A percentile compares a stretch with the other conserved stretches of the same genome.
Conservation (phyloP, 768 basidiomycete genomes). For the Lactifluus volemus region DNA sequence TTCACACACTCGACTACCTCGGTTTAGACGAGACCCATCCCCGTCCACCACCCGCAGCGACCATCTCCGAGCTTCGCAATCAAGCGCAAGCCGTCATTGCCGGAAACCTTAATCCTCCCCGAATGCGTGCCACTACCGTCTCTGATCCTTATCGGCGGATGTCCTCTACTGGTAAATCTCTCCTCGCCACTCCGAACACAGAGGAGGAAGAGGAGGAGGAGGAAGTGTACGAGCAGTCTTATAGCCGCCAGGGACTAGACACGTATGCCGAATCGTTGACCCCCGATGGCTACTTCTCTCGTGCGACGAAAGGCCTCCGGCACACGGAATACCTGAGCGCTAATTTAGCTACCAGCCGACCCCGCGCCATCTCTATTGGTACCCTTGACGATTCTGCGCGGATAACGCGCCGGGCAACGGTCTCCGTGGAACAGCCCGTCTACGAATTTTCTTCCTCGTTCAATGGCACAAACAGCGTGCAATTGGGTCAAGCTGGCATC, state of each 20-base stretch:
- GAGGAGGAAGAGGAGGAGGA: conserved; percentile 50
- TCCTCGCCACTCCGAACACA: conserved; percentile 51
- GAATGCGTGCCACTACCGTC: conserved; percentile 84
- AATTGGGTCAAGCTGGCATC: conserved; percentile 19
- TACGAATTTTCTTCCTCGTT: conserved; percentile 41
- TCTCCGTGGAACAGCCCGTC: conserved; percentile 32
- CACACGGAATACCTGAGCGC: conserved; percentile 17
- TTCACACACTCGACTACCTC: conserved; percentile 93
- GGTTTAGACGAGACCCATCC: conserved; percentile 74
- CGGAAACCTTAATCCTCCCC: conserved; percentile 70
- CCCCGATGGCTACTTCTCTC: conserved; percentile 55
- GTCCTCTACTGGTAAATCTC: conserved; percentile 47
- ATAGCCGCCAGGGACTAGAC: conserved; percentile 49
- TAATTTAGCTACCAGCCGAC: conserved; percentile 32
- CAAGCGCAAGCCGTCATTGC: conserved; percentile 89
- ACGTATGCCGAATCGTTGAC: conserved; percentile 48
- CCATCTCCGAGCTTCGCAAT: conserved; percentile 79
- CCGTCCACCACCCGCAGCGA: conserved; percentile 74
- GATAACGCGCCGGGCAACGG: conserved; percentile 55
- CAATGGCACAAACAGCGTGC: conserved; percentile 31
- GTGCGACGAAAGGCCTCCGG: conserved; percentile 7
- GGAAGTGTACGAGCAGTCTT: conserved; percentile 59
- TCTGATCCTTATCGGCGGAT: conserved; percentile 83
- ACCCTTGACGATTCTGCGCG: conserved; percentile 76
- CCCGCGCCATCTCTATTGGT: conserved; percentile 84